phyloP scores from a whole-genome alignment of 2,329 filamentous ascomycete species.

The Penicillium sclerotiorum region DNA sequence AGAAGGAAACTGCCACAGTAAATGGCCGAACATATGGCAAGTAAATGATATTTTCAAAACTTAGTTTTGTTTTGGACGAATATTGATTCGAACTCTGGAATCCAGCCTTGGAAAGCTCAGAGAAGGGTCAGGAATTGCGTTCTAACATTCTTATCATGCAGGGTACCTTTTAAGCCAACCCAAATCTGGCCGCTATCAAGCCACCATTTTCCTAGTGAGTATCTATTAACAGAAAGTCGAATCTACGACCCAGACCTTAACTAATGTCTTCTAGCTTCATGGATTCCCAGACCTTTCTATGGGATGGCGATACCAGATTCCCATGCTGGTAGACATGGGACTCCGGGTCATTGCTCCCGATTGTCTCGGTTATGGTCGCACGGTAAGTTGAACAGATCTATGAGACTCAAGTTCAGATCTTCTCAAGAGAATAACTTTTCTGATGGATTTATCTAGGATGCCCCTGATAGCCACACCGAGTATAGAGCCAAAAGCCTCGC shows the following conservation, averaged over 20 bases:
- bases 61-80: too few species aligned
- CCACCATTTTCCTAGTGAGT: conserved; percentile 58
- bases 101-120: neutral
- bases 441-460: conserved; percentile 44
- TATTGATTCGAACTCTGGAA: neutral
- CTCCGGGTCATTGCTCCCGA: conserved; percentile 82
- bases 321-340: conserved; percentile 69
- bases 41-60: conserved; percentile 14
- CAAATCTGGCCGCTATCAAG: conserved; percentile 44
- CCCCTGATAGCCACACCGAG: conserved; percentile 61
- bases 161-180: conserved; percentile 59
- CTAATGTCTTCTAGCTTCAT: conserved; percentile 56
- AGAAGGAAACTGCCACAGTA: conserved; percentile 64
- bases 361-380: conserved; percentile 82
- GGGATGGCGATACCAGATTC: conserved; percentile 90
- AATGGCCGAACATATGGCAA: conserved; percentile 70
- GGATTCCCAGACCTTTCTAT: conserved; percentile 83
- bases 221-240: neutral
- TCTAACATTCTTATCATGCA: conserved; percentile 15
- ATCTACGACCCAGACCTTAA: neutral
- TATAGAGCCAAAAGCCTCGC: conserved; percentile 75
- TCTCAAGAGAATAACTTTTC: neutral
- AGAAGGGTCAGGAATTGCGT: neutral
- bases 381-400: conserved; percentile 50
- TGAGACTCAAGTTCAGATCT: neutral